Evolutionary conservation across 192 early-diverging fungal species (phyloP).

Genomic region (Umbelopsis isabellina): DNA sequence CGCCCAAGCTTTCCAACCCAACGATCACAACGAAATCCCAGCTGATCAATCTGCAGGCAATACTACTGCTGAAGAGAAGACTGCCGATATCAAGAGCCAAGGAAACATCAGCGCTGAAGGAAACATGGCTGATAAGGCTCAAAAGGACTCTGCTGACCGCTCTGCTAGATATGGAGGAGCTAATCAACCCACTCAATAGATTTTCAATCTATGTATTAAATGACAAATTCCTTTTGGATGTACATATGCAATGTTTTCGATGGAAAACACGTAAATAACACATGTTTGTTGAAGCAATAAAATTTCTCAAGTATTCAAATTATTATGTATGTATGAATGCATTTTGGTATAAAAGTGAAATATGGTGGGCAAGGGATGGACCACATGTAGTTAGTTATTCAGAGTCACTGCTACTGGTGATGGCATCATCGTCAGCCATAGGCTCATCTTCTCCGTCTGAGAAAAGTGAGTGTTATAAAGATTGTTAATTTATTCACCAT

Average conservation of each 20-base stretch:
- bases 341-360: background rate
- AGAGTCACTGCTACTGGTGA: slow-evolving; percentile 18
- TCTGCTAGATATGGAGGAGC: slow-evolving; percentile 16
- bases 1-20: slow-evolving; percentile 1
- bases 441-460: slow-evolving; percentile 4
- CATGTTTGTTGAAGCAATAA: no score
- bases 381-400: background rate
- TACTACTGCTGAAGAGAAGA: background rate
- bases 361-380: background rate
- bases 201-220: background rate
- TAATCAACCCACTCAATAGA: slow-evolving; percentile 1
- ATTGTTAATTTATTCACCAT: background rate
- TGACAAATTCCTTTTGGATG: background rate
- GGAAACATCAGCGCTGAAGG: slow-evolving; percentile 9
- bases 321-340: no score
- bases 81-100: slow-evolving; percentile 7
- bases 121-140: slow-evolving; percentile 8
- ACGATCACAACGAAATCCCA: slow-evolving; percentile 1
- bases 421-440: slow-evolving; percentile 14
- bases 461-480: background rate
- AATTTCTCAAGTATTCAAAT: no score
- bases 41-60: background rate
- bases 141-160: slow-evolving; percentile 1
- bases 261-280: background rate
- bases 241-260: slow-evolving; percentile 11